Conservation (phyloP, 306 rosid genomes). For the Sesbania bispinosa region DNA sequence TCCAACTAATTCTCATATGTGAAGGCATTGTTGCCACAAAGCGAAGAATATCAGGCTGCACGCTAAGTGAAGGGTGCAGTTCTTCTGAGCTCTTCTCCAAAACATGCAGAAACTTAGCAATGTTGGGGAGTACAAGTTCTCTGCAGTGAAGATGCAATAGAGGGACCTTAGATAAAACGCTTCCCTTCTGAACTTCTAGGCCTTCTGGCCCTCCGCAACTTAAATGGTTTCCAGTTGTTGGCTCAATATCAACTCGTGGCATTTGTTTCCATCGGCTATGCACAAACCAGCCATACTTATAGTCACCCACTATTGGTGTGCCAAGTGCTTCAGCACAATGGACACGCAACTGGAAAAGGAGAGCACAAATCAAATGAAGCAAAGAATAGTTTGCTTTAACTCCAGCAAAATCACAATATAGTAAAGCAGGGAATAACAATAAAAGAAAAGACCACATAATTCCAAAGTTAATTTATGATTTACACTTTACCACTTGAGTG, state of each 20-base stretch:
- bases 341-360: slow-evolving; percentile 67
- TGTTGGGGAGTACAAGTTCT: slow-evolving; percentile 83
- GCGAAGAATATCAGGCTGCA: slow-evolving; percentile 67
- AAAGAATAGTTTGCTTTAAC: neutral
- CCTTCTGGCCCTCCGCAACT: slow-evolving; percentile 82
- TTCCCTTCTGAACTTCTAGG: slow-evolving; percentile 89
- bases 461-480: no score
- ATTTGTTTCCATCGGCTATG: slow-evolving; percentile 85
- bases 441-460: neutral
- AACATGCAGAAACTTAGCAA: slow-evolving; percentile 60
- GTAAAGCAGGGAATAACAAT: neutral
- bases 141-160: slow-evolving; percentile 85
- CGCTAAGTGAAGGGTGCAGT: slow-evolving; percentile 30
- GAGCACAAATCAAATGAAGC: neutral
- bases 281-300: slow-evolving; percentile 90
- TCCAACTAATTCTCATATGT: slow-evolving; percentile 97
- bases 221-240: slow-evolving; percentile 66
- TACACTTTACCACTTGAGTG: neutral
- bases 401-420: neutral
- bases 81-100: slow-evolving; percentile 36
- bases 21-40: slow-evolving; percentile 89
- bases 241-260: slow-evolving; percentile 71
- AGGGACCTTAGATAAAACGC: slow-evolving; percentile 89
- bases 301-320: slow-evolving; percentile 94
- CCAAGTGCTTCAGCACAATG: slow-evolving; percentile 99